Evolutionary conservation across 192 early-diverging fungal species (phyloP), one percentile per base, ranked within the genome.

Genomic region (Backusella parvicylindrica): DNA sequence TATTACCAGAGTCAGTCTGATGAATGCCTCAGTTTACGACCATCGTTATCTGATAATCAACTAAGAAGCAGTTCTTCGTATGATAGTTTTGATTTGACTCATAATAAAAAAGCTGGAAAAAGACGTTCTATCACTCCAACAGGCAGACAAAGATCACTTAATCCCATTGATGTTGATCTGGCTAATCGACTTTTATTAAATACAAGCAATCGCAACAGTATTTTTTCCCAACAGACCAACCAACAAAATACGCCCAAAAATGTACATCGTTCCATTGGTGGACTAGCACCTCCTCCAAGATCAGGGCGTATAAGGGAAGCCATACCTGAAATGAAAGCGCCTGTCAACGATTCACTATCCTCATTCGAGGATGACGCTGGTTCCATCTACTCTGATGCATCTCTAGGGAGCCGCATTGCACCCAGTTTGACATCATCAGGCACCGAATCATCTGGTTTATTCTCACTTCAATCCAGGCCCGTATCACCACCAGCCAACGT

Each of bases 381-480:
- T 16, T 73, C 76, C 0, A 65, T 78, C 0, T 68, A 64, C 26
- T 78, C 76, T 0, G 63, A 74, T 41, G 11, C 13, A 35, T 78
- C 76, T 26, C 50, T 49, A 18, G 33, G 28, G 6, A 68, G 71
- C 7, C 64, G 72, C 6, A 43, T 47, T 15, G 76, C 76, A 16
- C 76, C 76, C 8, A 72, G 76, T 26, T 49, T 78, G 8, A 78
- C 71, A 32, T 69, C 76, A 15, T 73, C 71, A 3, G 71, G 64
- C 6, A 60, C 71, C n/a, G 71, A 35, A n/a, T 70, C 71, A 1
- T 67, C 76, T 1, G 72, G 71, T n/a, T 31, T 47, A 26, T 43
- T 41, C 21, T 67, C 64, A 5, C 32, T 73, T 2, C 36, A 53
- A 11, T 71, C 71, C 18, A 35, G 76, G n/a, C 76, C 76, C 35